These are phyloP conservation scores for Phytophthora foliorum DNA, from an alignment of 352 stramenopile genomes.

Conservation along the genomic window DNA sequence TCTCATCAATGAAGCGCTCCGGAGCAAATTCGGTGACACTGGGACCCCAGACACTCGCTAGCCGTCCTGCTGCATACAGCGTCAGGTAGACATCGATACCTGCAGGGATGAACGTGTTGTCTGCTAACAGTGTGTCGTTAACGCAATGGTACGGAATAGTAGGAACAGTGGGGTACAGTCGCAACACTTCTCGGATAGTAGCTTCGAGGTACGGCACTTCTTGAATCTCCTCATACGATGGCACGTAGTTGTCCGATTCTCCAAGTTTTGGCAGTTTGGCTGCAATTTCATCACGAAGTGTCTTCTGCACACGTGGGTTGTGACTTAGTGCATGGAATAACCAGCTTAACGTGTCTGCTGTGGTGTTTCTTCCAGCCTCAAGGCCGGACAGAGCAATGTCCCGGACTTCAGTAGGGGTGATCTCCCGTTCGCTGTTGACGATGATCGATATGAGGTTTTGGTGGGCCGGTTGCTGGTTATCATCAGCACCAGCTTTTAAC, in stretches of 20 bases:
- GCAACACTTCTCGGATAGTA: slow-evolving; percentile 57
- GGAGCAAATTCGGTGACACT: neutral
- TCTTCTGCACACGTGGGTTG: slow-evolving; percentile 45
- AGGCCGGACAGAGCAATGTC: slow-evolving; percentile 64
- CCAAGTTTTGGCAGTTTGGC: slow-evolving; percentile 38
- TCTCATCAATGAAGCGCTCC: slow-evolving; percentile 1
- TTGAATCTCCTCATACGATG: slow-evolving; percentile 45
- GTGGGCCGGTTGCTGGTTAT: neutral
- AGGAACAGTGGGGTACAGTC: slow-evolving; percentile 47
- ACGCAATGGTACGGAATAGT: slow-evolving; percentile 23
- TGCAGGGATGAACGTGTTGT: slow-evolving; percentile 58
- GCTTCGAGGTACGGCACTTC: slow-evolving; percentile 56
- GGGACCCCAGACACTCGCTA: neutral
- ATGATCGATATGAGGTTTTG: slow-evolving; percentile 22
- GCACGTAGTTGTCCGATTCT: slow-evolving; percentile 15
- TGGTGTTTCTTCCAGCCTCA: slow-evolving; percentile 65
- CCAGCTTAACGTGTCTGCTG: slow-evolving; percentile 52
- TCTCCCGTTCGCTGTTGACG: neutral
- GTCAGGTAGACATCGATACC: slow-evolving; percentile 35
- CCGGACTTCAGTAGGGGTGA: slow-evolving; percentile 39
- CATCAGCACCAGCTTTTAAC: neutral
- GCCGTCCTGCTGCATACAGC: slow-evolving; percentile 1
- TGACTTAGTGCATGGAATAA: slow-evolving; percentile 56
- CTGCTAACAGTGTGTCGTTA: slow-evolving; percentile 47
- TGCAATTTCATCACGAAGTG: slow-evolving; percentile 48